Evolutionary conservation across 805 yeast genomes (phyloP).

Genomic region (Komagataella ulmi): DNA sequence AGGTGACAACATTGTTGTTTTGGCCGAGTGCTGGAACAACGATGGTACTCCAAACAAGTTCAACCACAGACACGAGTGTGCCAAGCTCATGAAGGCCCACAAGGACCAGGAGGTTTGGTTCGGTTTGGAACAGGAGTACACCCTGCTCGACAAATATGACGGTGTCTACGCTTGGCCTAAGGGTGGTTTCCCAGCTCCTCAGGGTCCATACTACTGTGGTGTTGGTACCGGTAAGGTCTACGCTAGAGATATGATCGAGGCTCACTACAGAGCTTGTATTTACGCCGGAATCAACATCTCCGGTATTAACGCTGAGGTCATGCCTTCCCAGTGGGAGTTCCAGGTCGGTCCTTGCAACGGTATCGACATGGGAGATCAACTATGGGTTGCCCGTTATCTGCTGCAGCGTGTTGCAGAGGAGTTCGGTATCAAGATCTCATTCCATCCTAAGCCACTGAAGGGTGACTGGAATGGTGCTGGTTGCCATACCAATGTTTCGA

Average conservation of each 20-base stretch:
- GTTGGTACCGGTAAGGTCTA: conserved; percentile 97
- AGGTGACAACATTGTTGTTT: conserved; percentile 92
- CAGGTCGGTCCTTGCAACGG: conserved; percentile 98
- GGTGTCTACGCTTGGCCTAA: conserved; percentile 97
- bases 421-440: conserved; percentile 94
- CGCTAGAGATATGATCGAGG: conserved; percentile 97
- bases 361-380: conserved; percentile 92
- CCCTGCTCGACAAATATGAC: conserved; percentile 84
- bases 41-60: conserved; percentile 98
- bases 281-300: conserved; percentile 84
- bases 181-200: conserved; percentile 99
- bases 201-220: conserved; percentile 99
- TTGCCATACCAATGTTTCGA: conserved; percentile 97
- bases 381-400: conserved; percentile 92
- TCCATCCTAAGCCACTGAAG: conserved; percentile 98
- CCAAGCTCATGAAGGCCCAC: conserved; percentile 90
- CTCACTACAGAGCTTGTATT: conserved; percentile 96
- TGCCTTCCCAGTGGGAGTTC: conserved; percentile 99
- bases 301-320: conserved; percentile 98
- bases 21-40: conserved; percentile 95
- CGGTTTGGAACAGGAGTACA: conserved; percentile 98
- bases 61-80: conserved; percentile 97
- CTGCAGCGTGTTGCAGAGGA: conserved; percentile 95
- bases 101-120: conserved; percentile 81
- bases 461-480: conserved; percentile 99